Evolutionary conservation across 768 basidiomycete species (phyloP).

Genomic region (Atractiella rhizophila): DNA sequence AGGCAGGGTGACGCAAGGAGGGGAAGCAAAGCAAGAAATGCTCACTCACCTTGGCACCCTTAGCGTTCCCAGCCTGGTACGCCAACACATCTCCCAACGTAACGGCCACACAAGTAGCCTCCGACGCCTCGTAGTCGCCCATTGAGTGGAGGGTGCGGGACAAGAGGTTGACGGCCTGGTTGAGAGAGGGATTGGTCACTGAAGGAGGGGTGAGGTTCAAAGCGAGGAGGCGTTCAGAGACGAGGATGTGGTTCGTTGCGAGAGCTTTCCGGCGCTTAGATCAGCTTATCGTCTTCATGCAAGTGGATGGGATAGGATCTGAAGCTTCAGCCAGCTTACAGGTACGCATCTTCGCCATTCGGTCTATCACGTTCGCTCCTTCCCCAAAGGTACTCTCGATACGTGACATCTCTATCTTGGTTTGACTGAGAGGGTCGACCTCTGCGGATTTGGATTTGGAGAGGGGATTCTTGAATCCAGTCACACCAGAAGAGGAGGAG

Average conservation of each 20-base stretch:
- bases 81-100: conserved; percentile 85
- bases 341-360: conserved; percentile 40
- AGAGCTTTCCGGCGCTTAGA: conserved; percentile 57
- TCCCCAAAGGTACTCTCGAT: conserved; percentile 81
- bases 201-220: conserved; percentile 66
- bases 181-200: conserved; percentile 57
- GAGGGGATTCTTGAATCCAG: conserved; percentile 23
- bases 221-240: conserved; percentile 43
- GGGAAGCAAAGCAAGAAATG: background rate
- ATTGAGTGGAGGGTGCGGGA: conserved; percentile 68
- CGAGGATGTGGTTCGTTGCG: conserved; percentile 51
- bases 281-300: conserved; percentile 28
- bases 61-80: conserved; percentile 90
- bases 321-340: background rate
- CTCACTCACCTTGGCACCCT: conserved; percentile 45
- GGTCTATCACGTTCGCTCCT: conserved; percentile 70
- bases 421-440: conserved; percentile 71
- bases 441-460: conserved; percentile 76
- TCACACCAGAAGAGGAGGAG: conserved; percentile 46
- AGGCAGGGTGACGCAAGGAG: background rate
- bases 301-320: background rate
- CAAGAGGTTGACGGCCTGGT: conserved; percentile 55
- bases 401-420: conserved; percentile 73
- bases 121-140: conserved; percentile 44
- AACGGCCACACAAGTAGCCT: conserved; percentile 75